Evolutionary conservation across 2,329 filamentous ascomycete genomes (phyloP), one percentile per base, ranked within the genome.

Genomic region (Septoria linicola): DNA sequence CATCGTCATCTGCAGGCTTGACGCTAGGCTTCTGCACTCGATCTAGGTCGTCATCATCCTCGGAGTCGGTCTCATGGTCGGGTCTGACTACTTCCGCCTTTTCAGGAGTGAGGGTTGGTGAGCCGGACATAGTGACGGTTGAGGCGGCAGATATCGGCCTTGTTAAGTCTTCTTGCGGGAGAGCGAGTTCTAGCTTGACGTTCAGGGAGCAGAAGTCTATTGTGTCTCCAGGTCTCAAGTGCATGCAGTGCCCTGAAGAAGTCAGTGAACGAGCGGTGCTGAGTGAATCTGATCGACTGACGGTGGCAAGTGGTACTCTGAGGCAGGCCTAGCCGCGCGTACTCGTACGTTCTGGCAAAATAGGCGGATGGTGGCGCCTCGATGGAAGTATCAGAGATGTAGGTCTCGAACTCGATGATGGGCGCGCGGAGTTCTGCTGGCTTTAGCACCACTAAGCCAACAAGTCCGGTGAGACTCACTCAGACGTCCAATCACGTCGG

Each of bases 171-270:
- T 14, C 11, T 23, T 4, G 30, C 10, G 41, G 10, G 13, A 36
- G 21, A 10, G 44, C 20, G 27, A 51, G 30, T 27, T 51, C 49
- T 13, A 46, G 30, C 25, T 51, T 51, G 8, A 51, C 32, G 23
- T 46, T 46, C 13, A 40, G 42, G 5, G 30, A 8, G 16, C 10
- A 20, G 36, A 52, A 47, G 37, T 41, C 49, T 7, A 52, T 34
- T 13, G 49, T 52, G 21, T 52, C 36, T 34, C 17, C 13, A 13
- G 17, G 23, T 2, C 34, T 30, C 20, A 51, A 21, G 32, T 23
- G 31, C 17, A 37, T 39, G 17, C 19, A 30, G 27, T 41, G n/a
- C 21, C 34, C 40, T 45, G 19, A 16, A 14, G 11, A 14, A 4
- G 21, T 45, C 27, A 45, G 41, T 30, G 23, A 10, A 27, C 23